Evolutionary conservation across 768 basidiomycete species (phyloP).

Genomic region (Lactarius sp.): DNA sequence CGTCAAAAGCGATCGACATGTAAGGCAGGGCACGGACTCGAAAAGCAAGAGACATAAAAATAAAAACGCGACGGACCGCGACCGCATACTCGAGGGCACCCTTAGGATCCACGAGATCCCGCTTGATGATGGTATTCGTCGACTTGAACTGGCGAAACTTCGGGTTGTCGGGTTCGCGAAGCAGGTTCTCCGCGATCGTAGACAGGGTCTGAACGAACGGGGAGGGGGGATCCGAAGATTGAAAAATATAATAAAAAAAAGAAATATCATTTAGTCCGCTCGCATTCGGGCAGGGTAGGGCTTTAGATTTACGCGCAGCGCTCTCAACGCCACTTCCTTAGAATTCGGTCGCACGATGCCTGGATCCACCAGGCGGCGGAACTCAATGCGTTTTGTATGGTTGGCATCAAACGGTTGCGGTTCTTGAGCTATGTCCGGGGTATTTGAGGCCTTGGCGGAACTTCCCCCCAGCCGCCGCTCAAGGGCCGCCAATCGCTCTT

Average conservation of each 20-base stretch:
- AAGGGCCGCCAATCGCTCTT: constrained; percentile 40
- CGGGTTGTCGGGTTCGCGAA: constrained; percentile 65
- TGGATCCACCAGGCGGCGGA: constrained; percentile 73
- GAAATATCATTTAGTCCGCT: constrained; percentile 18
- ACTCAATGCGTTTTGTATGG: constrained; percentile 63
- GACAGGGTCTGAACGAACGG: constrained; percentile 49
- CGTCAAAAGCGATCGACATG: not conserved
- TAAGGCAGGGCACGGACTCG: constrained; percentile 34
- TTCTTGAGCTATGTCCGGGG: not conserved
- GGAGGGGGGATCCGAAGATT: not conserved
- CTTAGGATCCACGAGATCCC: constrained; percentile 59
- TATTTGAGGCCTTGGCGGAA: not conserved
- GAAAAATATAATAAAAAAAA: not conserved
- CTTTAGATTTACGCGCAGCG: constrained; percentile 52
- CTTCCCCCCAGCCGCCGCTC: constrained; percentile 27
- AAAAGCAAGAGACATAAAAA: constrained; percentile 39
- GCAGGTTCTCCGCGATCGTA: constrained; percentile 66
- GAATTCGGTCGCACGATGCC: constrained; percentile 71
- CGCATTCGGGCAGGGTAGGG: constrained; percentile 13
- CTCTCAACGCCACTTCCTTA: constrained; percentile 50
- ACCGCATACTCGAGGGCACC: constrained; percentile 78
- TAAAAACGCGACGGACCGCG: constrained; percentile 45
- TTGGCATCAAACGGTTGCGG: constrained; percentile 38
- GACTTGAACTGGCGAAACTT: constrained; percentile 74
- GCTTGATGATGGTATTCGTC: constrained; percentile 65